Evolutionary conservation across 441 rosid genomes (phyloP), one percentile per base, ranked within the genome.

Genomic region (Pelargonium australe): DNA sequence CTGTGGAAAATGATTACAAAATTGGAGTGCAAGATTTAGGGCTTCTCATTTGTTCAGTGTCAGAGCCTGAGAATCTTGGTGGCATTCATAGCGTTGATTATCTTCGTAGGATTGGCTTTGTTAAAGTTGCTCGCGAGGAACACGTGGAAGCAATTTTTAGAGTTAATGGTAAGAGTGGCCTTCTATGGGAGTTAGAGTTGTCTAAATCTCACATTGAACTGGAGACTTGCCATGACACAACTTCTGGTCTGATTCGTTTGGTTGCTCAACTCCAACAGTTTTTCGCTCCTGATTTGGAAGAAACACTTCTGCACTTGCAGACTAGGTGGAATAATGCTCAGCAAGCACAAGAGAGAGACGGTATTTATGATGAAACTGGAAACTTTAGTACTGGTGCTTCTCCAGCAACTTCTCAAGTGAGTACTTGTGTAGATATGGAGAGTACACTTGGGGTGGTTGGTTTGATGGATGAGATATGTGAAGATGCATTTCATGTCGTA

Each of bases 271-370:
- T 95, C 68, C 98, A 91, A 79, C 90, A 81, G 80, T 76, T 95
- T 61, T 77, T 87, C 82, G 97, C 96, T 68, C 99, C 99, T 76
- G 96, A 90, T 71, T 66, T 88, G 79, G 99, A 95, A 87, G 96
- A 91, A 81, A 84, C 96, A 55, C 76, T 87, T 75, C 85, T 84
- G 72, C 96, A 92, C 83, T 77, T 95, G 79, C 98, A 95, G 81
- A 83, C 83, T 70, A 85, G 98, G 73, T 95, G 97, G 94, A 83
- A 86, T 79, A 80, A 80, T 67, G 75, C 84, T 74, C 87, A 84
- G 78, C 80, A 79, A 83, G 82, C 83, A 68, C 87, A 81, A 70
- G 84, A 79, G 66, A 73, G 75, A 75, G 85, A 73, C 65, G 79
- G 72, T 68, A 68, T 76, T 20, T 79, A 68, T 65, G 83, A 78